A percentile compares a stretch with the other conserved stretches of the same genome.
These are phyloP conservation scores for Phytophthora podocarpi DNA, from an alignment of 352 stramenopile genomes.

Conservation along the genomic window DNA sequence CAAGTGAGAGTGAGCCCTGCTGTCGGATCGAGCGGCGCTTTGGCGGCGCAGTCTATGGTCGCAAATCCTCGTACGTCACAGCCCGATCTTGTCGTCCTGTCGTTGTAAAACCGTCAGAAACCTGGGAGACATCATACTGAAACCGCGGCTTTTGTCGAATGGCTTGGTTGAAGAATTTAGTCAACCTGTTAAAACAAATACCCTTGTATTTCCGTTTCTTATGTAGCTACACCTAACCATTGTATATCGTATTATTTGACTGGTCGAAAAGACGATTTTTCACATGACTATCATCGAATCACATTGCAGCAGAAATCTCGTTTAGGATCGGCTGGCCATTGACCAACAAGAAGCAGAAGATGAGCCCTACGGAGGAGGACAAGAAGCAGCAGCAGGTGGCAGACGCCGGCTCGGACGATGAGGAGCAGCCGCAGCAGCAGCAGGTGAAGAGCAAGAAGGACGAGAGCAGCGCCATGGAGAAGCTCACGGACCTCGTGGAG, in stretches of 20 bases:
- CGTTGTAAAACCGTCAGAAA: constrained; percentile 15
- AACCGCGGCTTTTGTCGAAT: not conserved
- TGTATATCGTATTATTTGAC: not conserved
- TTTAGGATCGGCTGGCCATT: constrained; percentile 20
- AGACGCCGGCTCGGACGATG: constrained; percentile 55
- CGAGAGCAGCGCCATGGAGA: constrained; percentile 82
- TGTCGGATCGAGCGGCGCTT: constrained; percentile 19
- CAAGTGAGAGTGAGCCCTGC: constrained; percentile 41
- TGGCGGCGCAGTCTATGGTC: constrained; percentile 15
- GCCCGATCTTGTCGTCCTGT: constrained; percentile 24
- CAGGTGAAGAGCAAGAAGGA: constrained; percentile 82
- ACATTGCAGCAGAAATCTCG: not conserved
- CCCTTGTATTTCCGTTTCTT: not conserved
- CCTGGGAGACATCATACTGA: not conserved
- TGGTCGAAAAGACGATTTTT: constrained; percentile 8
- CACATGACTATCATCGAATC: constrained; percentile 32
- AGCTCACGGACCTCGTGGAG: constrained; percentile 85
- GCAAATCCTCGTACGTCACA: constrained; percentile 23
- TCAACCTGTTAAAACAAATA: not conserved
- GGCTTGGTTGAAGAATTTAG: not conserved
- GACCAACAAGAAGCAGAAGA: constrained; percentile 12
- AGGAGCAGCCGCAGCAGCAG: constrained; percentile 62
- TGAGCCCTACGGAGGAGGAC: constrained; percentile 38
- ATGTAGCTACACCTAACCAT: not conserved
- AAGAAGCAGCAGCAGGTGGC: constrained; percentile 37